phyloP scores from a whole-genome alignment of 1,139 yeast species.

The Meyerozyma guilliermondii region DNA sequence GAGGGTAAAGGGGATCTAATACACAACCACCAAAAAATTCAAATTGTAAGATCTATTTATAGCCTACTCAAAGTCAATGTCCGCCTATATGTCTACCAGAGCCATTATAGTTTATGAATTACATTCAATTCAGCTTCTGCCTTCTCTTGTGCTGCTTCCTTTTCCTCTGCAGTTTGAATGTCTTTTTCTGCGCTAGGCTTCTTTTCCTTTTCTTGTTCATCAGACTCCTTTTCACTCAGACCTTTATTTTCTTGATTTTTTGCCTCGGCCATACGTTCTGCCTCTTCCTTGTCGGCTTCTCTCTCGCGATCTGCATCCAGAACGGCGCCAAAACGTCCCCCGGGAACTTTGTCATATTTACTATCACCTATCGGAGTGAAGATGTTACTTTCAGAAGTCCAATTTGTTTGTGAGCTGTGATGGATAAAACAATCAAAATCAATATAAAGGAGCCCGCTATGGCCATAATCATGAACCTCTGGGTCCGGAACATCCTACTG shows the following conservation, averaged over 20 bases:
- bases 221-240: conserved; percentile 6
- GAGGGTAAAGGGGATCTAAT: conserved; percentile 1
- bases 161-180: neutral
- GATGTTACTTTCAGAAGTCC: conserved; percentile 2
- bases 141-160: neutral
- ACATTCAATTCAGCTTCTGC: neutral
- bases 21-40: neutral
- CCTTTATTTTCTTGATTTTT: conserved; percentile 1
- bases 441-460: conserved; percentile 19
- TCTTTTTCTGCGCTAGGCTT: too few relatives aligned
- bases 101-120: too few relatives aligned
- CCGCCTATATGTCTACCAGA: too few relatives aligned
- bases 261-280: conserved; percentile 7
- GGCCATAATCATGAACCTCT: conserved; percentile 17
- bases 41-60: neutral
- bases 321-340: conserved; percentile 6
- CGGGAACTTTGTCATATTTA: conserved; percentile 10
- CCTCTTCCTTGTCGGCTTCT: conserved; percentile 10
- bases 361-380: neutral
- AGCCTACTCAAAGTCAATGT: neutral
- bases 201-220: conserved; percentile 6
- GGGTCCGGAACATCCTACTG: conserved; percentile 27
- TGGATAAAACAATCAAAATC: conserved; percentile 18
- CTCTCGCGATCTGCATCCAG: conserved; percentile 4
- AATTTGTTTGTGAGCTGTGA: conserved; percentile 14